Evolutionary conservation across 2,329 filamentous ascomycete genomes (phyloP).

Genomic region (Phialophora chinensis): DNA sequence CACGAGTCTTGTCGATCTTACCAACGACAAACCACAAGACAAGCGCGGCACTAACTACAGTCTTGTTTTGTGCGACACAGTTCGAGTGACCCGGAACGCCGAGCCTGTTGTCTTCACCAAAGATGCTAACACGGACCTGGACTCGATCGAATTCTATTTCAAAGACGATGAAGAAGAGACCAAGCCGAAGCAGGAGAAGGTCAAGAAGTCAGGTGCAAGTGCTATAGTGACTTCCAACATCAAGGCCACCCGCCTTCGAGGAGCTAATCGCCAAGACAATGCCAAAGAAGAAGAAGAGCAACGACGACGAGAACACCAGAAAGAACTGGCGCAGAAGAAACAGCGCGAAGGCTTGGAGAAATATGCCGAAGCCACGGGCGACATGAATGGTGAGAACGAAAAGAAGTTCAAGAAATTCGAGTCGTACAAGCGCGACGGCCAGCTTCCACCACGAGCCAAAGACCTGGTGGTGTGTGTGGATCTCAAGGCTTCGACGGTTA

Average conservation of each 20-base stretch:
- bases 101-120: conserved; percentile 80
- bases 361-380: conserved; percentile 83
- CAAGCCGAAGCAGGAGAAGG: conserved; percentile 81
- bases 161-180: conserved; percentile 87
- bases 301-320: conserved; percentile 87
- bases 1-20: conserved; percentile 86
- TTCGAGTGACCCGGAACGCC: conserved; percentile 73
- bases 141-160: conserved; percentile 98
- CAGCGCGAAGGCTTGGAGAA: conserved; percentile 84
- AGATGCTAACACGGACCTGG: conserved; percentile 86
- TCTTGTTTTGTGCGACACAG: conserved; percentile 87
- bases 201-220: conserved; percentile 84
- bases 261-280: conserved; percentile 82
- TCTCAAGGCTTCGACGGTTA: conserved; percentile 83
- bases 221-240: conserved; percentile 95
- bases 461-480: conserved; percentile 91
- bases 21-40: conserved; percentile 84
- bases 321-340: conserved; percentile 83
- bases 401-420: conserved; percentile 99
- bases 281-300: conserved; percentile 78
- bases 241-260: conserved; percentile 84
- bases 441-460: conserved; percentile 80
- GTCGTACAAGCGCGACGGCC: conserved; percentile 97
- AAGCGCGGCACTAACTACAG: conserved; percentile 90
- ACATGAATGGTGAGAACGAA: conserved; percentile 85